Base-by-base conservation (phyloP, 257 asterid genomes). In the Nicotiana knightiana region DNA sequence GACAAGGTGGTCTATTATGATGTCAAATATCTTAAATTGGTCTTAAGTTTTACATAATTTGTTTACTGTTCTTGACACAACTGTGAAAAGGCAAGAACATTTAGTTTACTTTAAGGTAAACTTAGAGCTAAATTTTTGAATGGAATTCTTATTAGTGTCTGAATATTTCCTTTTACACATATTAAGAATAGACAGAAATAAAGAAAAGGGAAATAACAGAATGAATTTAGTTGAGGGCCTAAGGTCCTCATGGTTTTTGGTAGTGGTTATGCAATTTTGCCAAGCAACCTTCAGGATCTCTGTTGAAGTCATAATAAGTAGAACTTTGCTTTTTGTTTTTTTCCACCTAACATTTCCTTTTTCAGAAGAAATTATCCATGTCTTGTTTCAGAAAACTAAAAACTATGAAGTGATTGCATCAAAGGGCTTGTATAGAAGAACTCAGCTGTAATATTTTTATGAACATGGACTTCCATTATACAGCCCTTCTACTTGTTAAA, bases 1-100 rank as follows among this genome's bases (percentile, higher is more conserved):
- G 88, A 90, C 85, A 92, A 92, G 97, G 99, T 93, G 90, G 24
- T 73, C 80, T 48, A 66, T 81, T 64, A 64, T 18, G n/a, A 37
- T 39, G n/a, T 32, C 78, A 81, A 58, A 57, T 66, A 48, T 51
- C 65, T 71, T 26, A 30, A 70, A 11, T 46, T 43, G 58, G 58
- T 70, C 21, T 43, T 70, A 18, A n/a, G 37, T 66, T 62, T 37
- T 76, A 37, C 30, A 17, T 15, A 62, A 32, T 11, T 80, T 62
- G 48, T 64, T 35, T 80, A 7, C 64, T 80, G 9, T 30, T 63
- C 64, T 30, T 82, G 46, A 26, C 71, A 33, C 62, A 79, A 57
- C 59, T 80, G 43, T 63, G 17, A 63, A 61, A 39, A 39, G 58
- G 73, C 21, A 64, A 65, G 26, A 80, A 21, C 2, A 68, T 68